phyloP scores from a whole-genome alignment of 2,329 filamentous ascomycete genomes.

The Fonsecaea pedrosoi region DNA sequence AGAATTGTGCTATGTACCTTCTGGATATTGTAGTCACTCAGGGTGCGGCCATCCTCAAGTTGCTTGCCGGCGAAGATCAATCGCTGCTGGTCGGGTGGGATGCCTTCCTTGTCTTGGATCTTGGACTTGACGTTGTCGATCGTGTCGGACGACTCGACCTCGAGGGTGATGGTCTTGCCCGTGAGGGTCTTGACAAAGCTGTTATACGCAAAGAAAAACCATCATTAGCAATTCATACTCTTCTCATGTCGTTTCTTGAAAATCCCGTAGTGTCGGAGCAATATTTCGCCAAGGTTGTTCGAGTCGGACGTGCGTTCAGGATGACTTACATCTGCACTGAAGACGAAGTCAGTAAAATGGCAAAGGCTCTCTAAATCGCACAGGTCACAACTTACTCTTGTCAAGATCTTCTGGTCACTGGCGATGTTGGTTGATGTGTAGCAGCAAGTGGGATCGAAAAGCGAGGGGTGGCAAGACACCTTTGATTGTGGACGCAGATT shows the following conservation, averaged over 20 bases:
- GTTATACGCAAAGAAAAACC: slow-evolving; percentile 39
- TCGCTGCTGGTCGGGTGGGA: slow-evolving; percentile 96
- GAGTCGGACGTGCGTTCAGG: slow-evolving; percentile 39
- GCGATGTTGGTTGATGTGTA: slow-evolving; percentile 19
- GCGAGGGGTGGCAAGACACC: slow-evolving; percentile 11
- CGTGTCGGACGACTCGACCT: slow-evolving; percentile 98
- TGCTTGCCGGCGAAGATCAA: slow-evolving; percentile 99
- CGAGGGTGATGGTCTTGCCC: slow-evolving; percentile 99
- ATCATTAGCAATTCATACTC: slow-evolving; percentile 17
- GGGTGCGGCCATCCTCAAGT: slow-evolving; percentile 95
- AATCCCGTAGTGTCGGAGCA: slow-evolving; percentile 43
- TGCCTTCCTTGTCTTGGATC: slow-evolving; percentile 99
- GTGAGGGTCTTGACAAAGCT: slow-evolving; percentile 99
- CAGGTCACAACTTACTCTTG: slow-evolving; percentile 34
- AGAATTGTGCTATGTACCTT: slow-evolving; percentile 69
- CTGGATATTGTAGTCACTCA: slow-evolving; percentile 99
- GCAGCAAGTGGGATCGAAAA: slow-evolving; percentile 17
- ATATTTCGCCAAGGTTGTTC: slow-evolving; percentile 2
- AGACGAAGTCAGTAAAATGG: slow-evolving; percentile 37
- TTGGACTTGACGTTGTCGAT: slow-evolving; percentile 99
- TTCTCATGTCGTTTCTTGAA: slow-evolving; percentile 29
- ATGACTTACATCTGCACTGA: slow-evolving; percentile 87
- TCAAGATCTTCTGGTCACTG: slow-evolving; percentile 37
- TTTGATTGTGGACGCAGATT: slow-evolving; percentile 17
- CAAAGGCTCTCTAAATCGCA: too few relatives aligned